Evolutionary conservation across 1,284 basidiomycete genomes (phyloP).

Genomic region (Apiotrichum akiyoshidainum): DNA sequence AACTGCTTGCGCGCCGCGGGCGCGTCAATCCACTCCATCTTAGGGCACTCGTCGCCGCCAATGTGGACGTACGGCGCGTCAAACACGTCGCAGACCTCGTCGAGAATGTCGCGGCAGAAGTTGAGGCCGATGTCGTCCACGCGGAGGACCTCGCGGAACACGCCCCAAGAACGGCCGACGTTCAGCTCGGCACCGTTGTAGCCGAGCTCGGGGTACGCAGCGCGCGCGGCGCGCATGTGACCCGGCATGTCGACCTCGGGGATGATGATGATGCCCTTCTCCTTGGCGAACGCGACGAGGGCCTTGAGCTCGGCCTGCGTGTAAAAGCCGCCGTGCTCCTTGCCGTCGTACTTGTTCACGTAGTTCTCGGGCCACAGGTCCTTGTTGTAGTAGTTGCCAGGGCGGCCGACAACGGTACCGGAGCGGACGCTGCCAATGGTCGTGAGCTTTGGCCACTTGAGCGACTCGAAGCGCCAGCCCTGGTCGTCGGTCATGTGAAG

Average conservation of each 20-base stretch:
- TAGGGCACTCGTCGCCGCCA: conserved; percentile 22
- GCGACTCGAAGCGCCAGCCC: conserved; percentile 25
- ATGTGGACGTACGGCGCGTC: conserved; percentile 19
- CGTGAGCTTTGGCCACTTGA: conserved; percentile 21
- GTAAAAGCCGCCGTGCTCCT: conserved; percentile 21
- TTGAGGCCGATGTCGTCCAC: conserved; percentile 16
- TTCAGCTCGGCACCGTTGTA: conserved; percentile 11
- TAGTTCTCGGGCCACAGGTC: conserved; percentile 22
- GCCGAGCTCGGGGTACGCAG: conserved; percentile 24
- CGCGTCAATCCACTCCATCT: conserved; percentile 16
- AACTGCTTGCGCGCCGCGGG: conserved; percentile 8
- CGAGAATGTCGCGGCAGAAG: conserved; percentile 21
- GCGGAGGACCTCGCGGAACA: conserved; percentile 22
- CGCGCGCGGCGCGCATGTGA: conserved; percentile 24
- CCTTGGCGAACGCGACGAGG: conserved; percentile 13
- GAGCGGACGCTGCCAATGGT: conserved; percentile 6
- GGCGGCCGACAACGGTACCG: conserved; percentile 16
- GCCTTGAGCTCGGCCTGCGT: conserved; percentile 18
- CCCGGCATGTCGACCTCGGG: conserved; percentile 27
- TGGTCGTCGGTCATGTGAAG: conserved; percentile 25
- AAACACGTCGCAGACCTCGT: conserved; percentile 20
- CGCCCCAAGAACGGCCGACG: conserved; percentile 17
- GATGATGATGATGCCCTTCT: conserved; percentile 17
- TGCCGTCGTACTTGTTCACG: conserved; percentile 18
- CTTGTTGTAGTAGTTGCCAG: conserved; percentile 7